Evolutionary conservation across 139 green algal genomes (phyloP).

Genomic region (Coelastrella sp.): DNA sequence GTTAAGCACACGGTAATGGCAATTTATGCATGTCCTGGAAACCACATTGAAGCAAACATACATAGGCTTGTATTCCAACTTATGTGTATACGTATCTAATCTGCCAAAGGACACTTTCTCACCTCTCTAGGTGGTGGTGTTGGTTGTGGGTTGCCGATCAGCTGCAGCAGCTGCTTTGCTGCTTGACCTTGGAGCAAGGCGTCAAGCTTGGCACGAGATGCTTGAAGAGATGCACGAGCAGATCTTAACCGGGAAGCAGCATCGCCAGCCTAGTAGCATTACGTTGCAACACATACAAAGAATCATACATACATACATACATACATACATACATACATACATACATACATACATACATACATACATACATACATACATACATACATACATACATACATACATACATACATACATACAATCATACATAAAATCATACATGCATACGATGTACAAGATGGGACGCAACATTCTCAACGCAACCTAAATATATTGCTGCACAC

Average conservation of each 20-base stretch:
- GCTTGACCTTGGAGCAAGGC: constrained; percentile 4
- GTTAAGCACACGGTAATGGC: no score
- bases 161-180: constrained; percentile 8
- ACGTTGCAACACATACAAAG: not conserved
- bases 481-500: no score
- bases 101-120: not conserved
- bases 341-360: no score
- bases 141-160: constrained; percentile 22
- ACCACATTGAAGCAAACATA: not conserved
- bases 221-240: not conserved
- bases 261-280: constrained; percentile 12
- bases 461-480: no score
- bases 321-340: not conserved
- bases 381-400: no score
- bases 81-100: no score
- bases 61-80: not conserved
- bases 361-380: no score
- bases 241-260: not conserved
- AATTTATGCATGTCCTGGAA: not conserved
- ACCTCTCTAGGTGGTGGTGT: constrained; percentile 25
- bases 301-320: not conserved
- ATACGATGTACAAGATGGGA: no score
- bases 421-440: no score
- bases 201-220: not conserved
- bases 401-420: no score